phyloP scores from a whole-genome alignment of 2,329 filamentous ascomycete species.

The Nectriaceae sp. region DNA sequence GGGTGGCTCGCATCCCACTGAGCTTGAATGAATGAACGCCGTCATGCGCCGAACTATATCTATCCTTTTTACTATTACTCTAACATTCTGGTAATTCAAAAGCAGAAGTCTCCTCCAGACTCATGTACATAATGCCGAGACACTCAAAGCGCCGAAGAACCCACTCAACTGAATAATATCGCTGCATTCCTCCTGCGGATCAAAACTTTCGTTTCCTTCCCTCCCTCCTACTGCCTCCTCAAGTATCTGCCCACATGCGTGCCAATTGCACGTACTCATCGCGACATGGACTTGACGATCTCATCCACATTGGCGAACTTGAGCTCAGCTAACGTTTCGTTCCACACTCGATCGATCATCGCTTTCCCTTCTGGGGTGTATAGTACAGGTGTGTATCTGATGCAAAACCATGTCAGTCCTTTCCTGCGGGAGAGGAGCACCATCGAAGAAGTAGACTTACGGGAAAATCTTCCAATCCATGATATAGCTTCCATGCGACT shows the following conservation, averaged over 20 bases:
- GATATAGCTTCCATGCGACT: constrained; percentile 25
- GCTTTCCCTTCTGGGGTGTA: constrained; percentile 37
- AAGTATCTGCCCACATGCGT: background rate
- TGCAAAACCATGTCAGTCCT: constrained; percentile 16
- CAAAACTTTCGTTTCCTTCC: background rate
- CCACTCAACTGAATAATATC: no score
- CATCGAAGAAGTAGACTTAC: constrained; percentile 14
- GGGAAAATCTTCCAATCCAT: constrained; percentile 26
- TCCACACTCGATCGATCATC: constrained; percentile 40
- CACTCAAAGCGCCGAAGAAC: no score
- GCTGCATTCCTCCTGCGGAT: no score
- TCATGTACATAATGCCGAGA: no score
- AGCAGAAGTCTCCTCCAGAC: no score
- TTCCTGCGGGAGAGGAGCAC: background rate
- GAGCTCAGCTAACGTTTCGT: constrained; percentile 39
- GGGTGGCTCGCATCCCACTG: no score
- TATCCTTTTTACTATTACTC: no score
- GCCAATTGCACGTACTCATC: background rate
- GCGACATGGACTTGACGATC: constrained; percentile 14
- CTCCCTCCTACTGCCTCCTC: background rate
- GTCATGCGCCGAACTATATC: no score
- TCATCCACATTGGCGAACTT: constrained; percentile 31
- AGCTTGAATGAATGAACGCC: no score
- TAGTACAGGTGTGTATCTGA: constrained; percentile 33
- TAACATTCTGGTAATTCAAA: no score